Conservation (phyloP, 495 filamentous ascomycete genomes). For the Jackrogersella minutella region DNA sequence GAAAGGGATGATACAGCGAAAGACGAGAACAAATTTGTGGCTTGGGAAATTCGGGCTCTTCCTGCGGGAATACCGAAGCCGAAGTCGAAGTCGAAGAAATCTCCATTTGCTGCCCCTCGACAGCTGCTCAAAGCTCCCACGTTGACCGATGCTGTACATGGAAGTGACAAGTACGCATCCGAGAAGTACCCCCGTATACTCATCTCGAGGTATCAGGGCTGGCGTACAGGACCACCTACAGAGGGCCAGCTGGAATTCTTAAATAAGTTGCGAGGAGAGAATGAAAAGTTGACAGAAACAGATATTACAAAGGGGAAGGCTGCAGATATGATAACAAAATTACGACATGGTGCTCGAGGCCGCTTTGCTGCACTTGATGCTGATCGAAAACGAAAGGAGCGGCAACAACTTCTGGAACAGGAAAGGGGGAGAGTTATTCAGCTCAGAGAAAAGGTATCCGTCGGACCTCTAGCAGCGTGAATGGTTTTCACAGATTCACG, state of each 20-base stretch:
- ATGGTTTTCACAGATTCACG: constrained; percentile 5
- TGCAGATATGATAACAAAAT: constrained; percentile 90
- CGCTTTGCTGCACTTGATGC: constrained; percentile 65
- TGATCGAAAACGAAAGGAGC: constrained; percentile 55
- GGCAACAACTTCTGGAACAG: constrained; percentile 50
- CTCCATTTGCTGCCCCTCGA: constrained; percentile 70
- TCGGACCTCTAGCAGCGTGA: constrained; percentile 66
- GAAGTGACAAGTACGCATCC: constrained; percentile 80
- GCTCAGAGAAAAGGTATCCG: constrained; percentile 63
- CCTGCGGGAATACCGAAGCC: constrained; percentile 47
- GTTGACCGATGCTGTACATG: constrained; percentile 77
- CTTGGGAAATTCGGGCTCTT: constrained; percentile 50
- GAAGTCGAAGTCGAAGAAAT: too few relatives aligned
- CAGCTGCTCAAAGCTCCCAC: constrained; percentile 65
- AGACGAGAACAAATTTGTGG: constrained; percentile 39
- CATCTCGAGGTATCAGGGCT: constrained; percentile 65
- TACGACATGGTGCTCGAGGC: constrained; percentile 82
- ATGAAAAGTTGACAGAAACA: constrained; percentile 60
- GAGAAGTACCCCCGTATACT: constrained; percentile 66
- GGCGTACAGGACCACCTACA: constrained; percentile 74
- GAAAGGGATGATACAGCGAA: constrained; percentile 52
- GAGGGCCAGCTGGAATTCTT: constrained; percentile 74
- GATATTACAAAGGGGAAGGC: constrained; percentile 82
- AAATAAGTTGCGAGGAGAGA: constrained; percentile 67
- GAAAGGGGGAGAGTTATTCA: constrained; percentile 53